Conservation (phyloP, 2,329 filamentous ascomycete genomes). For the Apiospora rasikravindrae region DNA sequence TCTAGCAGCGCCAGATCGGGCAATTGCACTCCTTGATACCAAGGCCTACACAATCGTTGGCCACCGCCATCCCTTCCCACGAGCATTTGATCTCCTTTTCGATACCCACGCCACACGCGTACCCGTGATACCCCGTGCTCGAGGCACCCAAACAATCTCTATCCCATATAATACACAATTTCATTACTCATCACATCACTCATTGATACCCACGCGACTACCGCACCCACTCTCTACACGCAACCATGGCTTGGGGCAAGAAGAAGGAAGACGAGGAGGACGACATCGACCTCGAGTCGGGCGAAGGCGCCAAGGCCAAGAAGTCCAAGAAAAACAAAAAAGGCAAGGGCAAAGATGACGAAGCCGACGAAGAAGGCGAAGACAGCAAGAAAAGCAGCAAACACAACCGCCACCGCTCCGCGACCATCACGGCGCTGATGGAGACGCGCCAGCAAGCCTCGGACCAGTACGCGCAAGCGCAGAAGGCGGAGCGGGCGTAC, state of each 20-base stretch:
- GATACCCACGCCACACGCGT: slow-evolving; percentile 3
- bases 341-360: background rate
- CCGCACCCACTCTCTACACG: background rate
- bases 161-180: background rate
- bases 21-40: background rate
- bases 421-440: slow-evolving; percentile 16
- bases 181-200: background rate
- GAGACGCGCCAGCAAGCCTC: slow-evolving; percentile 13
- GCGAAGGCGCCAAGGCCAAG: background rate
- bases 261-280: background rate
- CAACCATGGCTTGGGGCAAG: slow-evolving; percentile 12
- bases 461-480: slow-evolving; percentile 15
- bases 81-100: background rate
- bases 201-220: background rate
- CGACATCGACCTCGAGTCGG: background rate
- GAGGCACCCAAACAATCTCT: background rate
- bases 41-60: background rate
- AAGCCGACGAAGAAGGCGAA: background rate
- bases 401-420: slow-evolving; percentile 12
- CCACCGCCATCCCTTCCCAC: background rate
- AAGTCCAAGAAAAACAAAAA: background rate
- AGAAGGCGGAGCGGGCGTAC: slow-evolving; percentile 8
- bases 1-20: background rate
- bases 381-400: background rate
- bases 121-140: background rate